These are phyloP conservation scores for Macadamia tetraphylla DNA, from an alignment of 164 flowering plant species.

Conservation along the genomic window DNA sequence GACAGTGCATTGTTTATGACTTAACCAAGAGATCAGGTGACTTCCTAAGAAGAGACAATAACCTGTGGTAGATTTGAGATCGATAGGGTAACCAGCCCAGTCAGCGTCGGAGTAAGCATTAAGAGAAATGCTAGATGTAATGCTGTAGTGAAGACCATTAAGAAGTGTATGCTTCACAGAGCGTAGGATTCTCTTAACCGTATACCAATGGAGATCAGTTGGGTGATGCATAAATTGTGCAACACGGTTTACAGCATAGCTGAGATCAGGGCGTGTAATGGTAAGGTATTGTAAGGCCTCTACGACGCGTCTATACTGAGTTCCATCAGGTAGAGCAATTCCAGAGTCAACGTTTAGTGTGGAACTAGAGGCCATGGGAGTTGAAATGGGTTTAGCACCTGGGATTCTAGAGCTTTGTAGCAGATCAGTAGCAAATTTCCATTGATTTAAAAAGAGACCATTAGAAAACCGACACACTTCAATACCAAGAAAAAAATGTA, in stretches of 20 bases:
- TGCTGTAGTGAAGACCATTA: no score
- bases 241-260: not conserved
- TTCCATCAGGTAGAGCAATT: not conserved
- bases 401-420: not conserved
- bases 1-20: not conserved
- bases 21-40: not conserved
- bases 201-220: not conserved
- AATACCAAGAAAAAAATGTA: constrained; percentile 15
- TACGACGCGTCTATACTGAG: no score
- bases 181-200: not conserved
- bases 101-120: constrained; percentile 2
- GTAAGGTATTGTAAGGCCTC: no score
- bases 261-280: no score
- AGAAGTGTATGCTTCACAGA: no score
- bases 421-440: constrained; percentile 2
- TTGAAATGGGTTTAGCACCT: constrained; percentile 5
- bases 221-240: not conserved
- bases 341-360: not conserved
- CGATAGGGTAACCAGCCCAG: constrained; percentile 5
- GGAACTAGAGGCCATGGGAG: constrained; percentile 4
- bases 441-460: constrained; percentile 13
- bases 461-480: constrained; percentile 5
- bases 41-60: constrained; percentile 2
- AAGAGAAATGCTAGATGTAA: no score
- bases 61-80: not conserved